phyloP scores from a whole-genome alignment of 2,329 filamentous ascomycete species.

The Pyrenochaeta sp. region DNA sequence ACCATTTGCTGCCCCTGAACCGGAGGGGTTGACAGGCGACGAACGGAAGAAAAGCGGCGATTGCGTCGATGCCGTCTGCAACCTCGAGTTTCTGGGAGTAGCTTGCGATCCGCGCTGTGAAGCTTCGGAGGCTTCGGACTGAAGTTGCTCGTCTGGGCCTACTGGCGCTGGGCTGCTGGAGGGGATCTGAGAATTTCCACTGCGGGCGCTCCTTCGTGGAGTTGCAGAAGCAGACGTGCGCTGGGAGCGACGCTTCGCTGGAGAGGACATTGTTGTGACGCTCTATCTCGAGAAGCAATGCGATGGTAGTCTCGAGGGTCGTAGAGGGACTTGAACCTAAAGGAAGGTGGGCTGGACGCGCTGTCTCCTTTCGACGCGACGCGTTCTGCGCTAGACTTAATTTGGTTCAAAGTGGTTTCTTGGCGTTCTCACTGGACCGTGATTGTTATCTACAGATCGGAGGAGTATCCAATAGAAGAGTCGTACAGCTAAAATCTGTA shows the following conservation, averaged over 20 bases:
- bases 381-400: conserved; percentile 34
- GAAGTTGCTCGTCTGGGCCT: conserved; percentile 55
- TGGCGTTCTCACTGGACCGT: conserved; percentile 1
- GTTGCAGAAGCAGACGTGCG: conserved; percentile 65
- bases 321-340: conserved; percentile 12
- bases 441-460: neutral
- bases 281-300: conserved; percentile 12
- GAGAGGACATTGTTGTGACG: conserved; percentile 66
- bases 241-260: conserved; percentile 62
- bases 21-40: conserved; percentile 60
- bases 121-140: conserved; percentile 52
- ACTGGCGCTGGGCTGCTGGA: conserved; percentile 57
- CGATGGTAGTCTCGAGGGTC: conserved; percentile 9
- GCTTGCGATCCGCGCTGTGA: conserved; percentile 50
- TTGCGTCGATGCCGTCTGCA: conserved; percentile 57
- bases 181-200: conserved; percentile 63
- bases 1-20: conserved; percentile 50
- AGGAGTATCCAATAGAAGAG: too few relatives aligned
- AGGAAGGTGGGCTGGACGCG: conserved; percentile 25
- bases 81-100: conserved; percentile 58
- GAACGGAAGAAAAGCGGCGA: conserved; percentile 83
- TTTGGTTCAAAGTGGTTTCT: conserved; percentile 24
- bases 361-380: conserved; percentile 33
- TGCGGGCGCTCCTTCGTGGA: conserved; percentile 63
- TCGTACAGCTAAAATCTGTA: too few relatives aligned